Evolutionary conservation across 2,329 filamentous ascomycete species (phyloP).

Genomic region (Cryphonectria parasitica): DNA sequence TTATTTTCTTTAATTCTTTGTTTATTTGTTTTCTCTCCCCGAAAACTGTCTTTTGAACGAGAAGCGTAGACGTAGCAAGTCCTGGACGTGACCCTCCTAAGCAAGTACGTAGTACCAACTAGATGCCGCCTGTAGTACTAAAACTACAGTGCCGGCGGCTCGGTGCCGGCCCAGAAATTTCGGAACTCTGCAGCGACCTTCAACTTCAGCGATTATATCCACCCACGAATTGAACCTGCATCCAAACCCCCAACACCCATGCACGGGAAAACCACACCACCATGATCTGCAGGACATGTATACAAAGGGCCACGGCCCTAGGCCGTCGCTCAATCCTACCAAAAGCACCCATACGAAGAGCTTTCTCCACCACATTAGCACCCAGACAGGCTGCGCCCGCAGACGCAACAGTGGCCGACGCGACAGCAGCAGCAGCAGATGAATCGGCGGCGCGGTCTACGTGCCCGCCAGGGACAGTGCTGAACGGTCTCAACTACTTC

Average conservation of each 20-base stretch:
- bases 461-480: constrained; percentile 68
- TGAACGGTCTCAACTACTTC: constrained; percentile 76
- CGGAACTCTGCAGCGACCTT: constrained; percentile 25
- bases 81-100: background rate
- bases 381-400: constrained; percentile 33
- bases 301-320: constrained; percentile 49
- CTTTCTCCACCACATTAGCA: constrained; percentile 46
- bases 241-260: constrained; percentile 21
- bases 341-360: constrained; percentile 36
- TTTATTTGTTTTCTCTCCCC: background rate
- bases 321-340: constrained; percentile 34
- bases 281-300: constrained; percentile 53
- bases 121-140: background rate
- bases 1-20: background rate
- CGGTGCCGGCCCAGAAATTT: constrained; percentile 29
- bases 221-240: background rate
- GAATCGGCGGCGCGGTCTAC: constrained; percentile 45
- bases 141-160: constrained; percentile 12
- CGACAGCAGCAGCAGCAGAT: constrained; percentile 35
- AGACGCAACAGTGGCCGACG: constrained; percentile 33
- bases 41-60: background rate
- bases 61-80: background rate
- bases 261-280: constrained; percentile 34
- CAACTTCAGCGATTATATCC: constrained; percentile 12
- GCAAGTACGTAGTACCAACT: background rate